Evolutionary conservation across 495 filamentous ascomycete genomes (phyloP), one percentile per base, ranked within the genome.

Genomic region (Corynascus novoguineensis): DNA sequence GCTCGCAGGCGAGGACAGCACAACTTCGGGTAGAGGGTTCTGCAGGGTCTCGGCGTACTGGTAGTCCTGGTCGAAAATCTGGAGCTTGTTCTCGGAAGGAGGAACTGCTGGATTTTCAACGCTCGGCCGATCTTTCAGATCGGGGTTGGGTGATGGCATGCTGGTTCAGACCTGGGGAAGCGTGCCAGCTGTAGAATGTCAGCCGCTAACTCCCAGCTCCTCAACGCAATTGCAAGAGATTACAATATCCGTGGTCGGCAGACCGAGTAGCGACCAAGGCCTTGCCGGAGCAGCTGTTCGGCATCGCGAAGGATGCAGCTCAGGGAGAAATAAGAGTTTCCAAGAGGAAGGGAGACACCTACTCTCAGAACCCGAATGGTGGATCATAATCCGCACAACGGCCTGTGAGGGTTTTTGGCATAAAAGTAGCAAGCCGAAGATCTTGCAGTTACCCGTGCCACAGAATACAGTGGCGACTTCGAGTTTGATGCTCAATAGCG

Each of bases 11-110:
- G 24, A 37, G 57, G 38, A 44, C 21, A 61, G 32, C 15, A 66
- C 45, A 9, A 68, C 32, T 57, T 66, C 64, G 5, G 66, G 66
- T 10, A 41, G 58, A 3, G 66, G 66, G 24, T 68, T 68, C 5
- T 50, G 38, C 53, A 55, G 59, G 8, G 59, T 58, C 41, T 68
- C 66, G 28, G 66, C 64, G 51, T 59, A 68, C 28, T 60, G 64
- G 47, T 67, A 64, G 6, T 61, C 58, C 21, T 64, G 61, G 12
- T 58, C 59, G 42, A 50, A 66, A 14, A 47, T 47, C 46, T 61
- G 64, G 50, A 55, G 37, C 3, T 22, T 24, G 17, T 55, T 35
- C 15, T 32, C 15, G n/a, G 47, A 19, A 15, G 52, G 15, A 28
- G 38, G 10, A 35, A 35, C 21, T 15, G 12, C 11, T 3, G 53